A percentile compares a stretch with the other conserved stretches of the same genome.
These are phyloP conservation scores for Lagerstroemia speciosa DNA, from an alignment of 345 rosid genomes.

Conservation along the genomic window DNA sequence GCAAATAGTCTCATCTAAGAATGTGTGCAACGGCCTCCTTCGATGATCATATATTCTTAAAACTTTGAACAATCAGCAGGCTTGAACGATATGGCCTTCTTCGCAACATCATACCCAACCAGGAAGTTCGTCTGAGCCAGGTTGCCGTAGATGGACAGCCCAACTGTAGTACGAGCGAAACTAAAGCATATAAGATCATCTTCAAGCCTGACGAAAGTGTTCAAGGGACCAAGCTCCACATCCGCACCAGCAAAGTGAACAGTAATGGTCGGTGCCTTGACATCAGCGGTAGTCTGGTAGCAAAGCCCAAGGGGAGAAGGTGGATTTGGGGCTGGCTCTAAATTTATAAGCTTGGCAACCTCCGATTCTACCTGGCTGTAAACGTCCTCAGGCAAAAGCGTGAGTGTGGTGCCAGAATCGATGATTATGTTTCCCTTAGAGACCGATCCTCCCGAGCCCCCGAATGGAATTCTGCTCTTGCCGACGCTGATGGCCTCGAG, in stretches of 20 bases:
- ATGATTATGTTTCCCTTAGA: constrained; percentile 5
- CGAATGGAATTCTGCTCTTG: background rate
- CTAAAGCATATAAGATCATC: background rate
- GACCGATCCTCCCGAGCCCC: background rate
- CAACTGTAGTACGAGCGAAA: background rate
- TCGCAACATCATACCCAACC: background rate
- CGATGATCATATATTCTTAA: background rate
- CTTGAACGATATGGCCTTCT: constrained; percentile 1
- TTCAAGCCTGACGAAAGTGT: background rate
- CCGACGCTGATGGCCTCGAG: constrained; percentile 41
- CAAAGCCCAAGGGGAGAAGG: background rate
- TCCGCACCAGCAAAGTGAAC: constrained; percentile 4
- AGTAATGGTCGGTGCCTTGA: background rate
- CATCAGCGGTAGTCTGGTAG: background rate
- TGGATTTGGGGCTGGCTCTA: background rate
- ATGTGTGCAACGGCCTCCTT: too few species aligned
- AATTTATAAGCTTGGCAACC: background rate
- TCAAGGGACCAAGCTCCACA: constrained; percentile 1
- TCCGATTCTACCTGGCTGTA: background rate
- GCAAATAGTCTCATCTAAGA: too few species aligned
- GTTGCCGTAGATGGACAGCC: constrained; percentile 1
- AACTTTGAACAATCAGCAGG: constrained; percentile 1
- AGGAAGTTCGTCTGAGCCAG: constrained; percentile 2
- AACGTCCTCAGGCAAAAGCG: constrained; percentile 2
- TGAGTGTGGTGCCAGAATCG: constrained; percentile 8